Base-by-base conservation (phyloP, 371 early-diverging fungal genomes). In the Lichtheimia hyalospora region DNA sequence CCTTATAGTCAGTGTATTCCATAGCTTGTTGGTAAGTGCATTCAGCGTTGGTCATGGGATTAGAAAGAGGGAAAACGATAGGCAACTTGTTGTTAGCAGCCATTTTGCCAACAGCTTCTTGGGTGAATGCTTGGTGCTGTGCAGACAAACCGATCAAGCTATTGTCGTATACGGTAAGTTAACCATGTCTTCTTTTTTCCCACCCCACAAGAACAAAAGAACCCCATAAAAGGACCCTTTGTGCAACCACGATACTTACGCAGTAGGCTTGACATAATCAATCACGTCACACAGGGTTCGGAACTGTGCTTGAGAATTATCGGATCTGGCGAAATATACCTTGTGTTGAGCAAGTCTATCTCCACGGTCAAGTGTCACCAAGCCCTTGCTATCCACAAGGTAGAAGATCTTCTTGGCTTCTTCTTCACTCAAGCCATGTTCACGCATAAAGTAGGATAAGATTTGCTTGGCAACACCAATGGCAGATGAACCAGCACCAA, bases 1-100 rank as follows among this genome's bases (percentile, higher is more conserved):
- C 94, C 50, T 83, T 75, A 68, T 92, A 86, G 53, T 92, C 71
- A 14, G 95, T 92, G 61, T 66, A 67, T 49, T 74, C 63, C 92
- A 96, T 92, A 39, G 96, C 95, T 54, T 89, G 77, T 63, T 88
- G 94, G 68, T 90, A 96, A 7, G 92, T 90, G 76, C 95, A 95
- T 75, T 96, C 96, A 51, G 95, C 92, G 69, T 92, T 87, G 52
- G 82, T 85, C 53, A 77, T 70, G 10, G 96, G 96, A 67, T 96
- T 96, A 18, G 95, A 94, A 57, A 96, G 86, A 7, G 96, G 96
- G 82, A 96, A 94, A 49, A 96, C 84, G 63, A 95, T 92, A 7
- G 96, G 96, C 14, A 83, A 83, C 40, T 87, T 57, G 70, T 94
- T 95, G 56, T 89, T 60, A 46, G 79, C 70, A 55, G 82, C 85